Base-by-base conservation (phyloP, 75 land plant species). In the Chamaecyparis obtusa region DNA sequence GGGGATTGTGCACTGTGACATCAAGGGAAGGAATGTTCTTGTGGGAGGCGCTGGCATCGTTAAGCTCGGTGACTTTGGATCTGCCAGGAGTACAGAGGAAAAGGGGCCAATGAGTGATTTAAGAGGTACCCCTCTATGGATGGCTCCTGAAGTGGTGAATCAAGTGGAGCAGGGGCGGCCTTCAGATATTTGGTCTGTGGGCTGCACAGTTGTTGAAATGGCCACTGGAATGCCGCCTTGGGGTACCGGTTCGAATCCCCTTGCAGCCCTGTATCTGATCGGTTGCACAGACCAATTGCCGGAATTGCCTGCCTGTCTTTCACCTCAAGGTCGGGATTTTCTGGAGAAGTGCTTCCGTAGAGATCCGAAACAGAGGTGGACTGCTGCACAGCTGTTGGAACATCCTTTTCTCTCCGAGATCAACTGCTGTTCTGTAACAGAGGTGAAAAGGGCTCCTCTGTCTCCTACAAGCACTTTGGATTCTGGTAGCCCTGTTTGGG, bases 1-100 rank as follows among this genome's bases (percentile, higher is more conserved):
- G 14, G 94, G 95, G 14, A 81, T 96, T 21, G 97, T 90, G 69
- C 98, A 96, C 86, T 94, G 98, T 51, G 98, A 96, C 79, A 91
- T 96, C 67, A 96, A 96, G 89, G 88, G 94, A 67, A 90, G 83
- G 83, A 93, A 93, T 33, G 44, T 93, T 2, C 87, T 93, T 57
- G 86, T 93, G 14, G 91, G 93, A 19, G 3, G n/a, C 78, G 81
- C 19, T 36, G 90, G 90, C 46, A 91, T 92, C 49, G 69, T 64
- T n/a, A 91, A 91, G 88, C 78, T 93, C 17, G 91, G 89, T 2
- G 94, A 93, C 77, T 89, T 93, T 8, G 94, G 94, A 9, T 88
- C 93, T 9, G 93, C 94, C 51, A 87, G 83, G 86, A 69, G 80
- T 4, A 41, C 79, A 19, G 81, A 43, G 16, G 81, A 48, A 14